Conservation (phyloP, 331 rosid genomes). For the Telfairia occidentalis region DNA sequence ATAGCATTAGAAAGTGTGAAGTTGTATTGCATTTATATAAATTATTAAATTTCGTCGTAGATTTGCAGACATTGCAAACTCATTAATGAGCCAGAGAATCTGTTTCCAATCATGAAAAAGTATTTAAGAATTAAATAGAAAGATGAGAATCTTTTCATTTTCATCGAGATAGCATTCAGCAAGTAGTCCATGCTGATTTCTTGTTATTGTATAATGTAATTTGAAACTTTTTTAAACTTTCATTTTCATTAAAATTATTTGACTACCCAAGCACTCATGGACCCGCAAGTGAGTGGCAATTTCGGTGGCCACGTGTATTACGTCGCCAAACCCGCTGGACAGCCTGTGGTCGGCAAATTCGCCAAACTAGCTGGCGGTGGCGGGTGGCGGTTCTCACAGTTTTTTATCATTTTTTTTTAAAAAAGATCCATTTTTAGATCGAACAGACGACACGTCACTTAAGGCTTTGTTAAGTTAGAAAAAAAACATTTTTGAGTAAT, state of each 20-base stretch:
- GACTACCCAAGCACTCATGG: neutral
- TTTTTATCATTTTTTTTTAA: neutral
- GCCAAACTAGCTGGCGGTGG: constrained; percentile 15
- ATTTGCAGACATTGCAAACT: neutral
- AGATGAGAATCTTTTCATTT: neutral
- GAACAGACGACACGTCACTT: neutral
- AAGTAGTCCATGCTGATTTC: neutral
- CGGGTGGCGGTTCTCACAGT: neutral
- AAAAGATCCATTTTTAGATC: neutral
- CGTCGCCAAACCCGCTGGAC: constrained; percentile 12
- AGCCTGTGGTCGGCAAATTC: constrained; percentile 39
- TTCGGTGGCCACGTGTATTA: constrained; percentile 13
- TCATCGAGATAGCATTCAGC: neutral
- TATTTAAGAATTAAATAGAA: neutral
- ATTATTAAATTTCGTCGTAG: neutral
- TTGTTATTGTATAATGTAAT: neutral
- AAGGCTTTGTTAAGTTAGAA: neutral
- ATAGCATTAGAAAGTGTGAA: too few relatives aligned
- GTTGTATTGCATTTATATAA: neutral
- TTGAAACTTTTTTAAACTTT: neutral
- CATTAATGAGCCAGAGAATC: neutral
- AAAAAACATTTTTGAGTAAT: neutral
- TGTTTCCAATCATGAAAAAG: neutral
- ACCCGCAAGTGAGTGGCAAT: neutral
- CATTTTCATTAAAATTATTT: neutral